Evolutionary conservation across 805 yeast species (phyloP).

Genomic region (Candida caryicola): DNA sequence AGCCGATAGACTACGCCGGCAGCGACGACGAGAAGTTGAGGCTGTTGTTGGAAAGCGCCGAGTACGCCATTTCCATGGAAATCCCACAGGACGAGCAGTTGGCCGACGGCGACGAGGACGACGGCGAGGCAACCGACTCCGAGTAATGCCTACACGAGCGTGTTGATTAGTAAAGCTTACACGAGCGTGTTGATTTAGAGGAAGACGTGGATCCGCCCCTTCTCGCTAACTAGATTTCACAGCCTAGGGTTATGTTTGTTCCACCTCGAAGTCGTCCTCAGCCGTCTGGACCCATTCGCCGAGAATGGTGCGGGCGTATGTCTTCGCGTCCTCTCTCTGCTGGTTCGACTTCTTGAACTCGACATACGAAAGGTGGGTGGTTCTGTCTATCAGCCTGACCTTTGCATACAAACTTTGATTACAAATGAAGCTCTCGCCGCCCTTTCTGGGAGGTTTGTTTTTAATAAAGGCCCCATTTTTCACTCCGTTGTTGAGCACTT

Average conservation of each 20-base stretch:
- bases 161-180: constrained; percentile 1
- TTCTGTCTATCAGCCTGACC: constrained; percentile 3
- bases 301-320: constrained; percentile 24
- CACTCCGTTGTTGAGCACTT: constrained; percentile 56
- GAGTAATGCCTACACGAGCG: constrained; percentile 21
- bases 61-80: constrained; percentile 57
- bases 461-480: constrained; percentile 55
- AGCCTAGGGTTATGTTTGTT: not conserved
- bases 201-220: too few relatives aligned
- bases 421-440: constrained; percentile 43
- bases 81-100: constrained; percentile 28
- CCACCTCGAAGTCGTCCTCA: constrained; percentile 40
- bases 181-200: too few relatives aligned
- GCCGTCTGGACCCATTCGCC: constrained; percentile 48
- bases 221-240: too few relatives aligned
- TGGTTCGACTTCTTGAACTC: constrained; percentile 17
- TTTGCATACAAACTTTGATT: constrained; percentile 20
- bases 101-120: constrained; percentile 36
- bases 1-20: constrained; percentile 68
- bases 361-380: constrained; percentile 4
- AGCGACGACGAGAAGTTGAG: constrained; percentile 54
- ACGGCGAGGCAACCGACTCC: constrained; percentile 33
- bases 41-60: constrained; percentile 76
- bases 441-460: constrained; percentile 39
- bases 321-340: constrained; percentile 29